These are phyloP conservation scores for Botrytis porri DNA, from an alignment of 2,329 filamentous ascomycete genomes.

Conservation along the genomic window DNA sequence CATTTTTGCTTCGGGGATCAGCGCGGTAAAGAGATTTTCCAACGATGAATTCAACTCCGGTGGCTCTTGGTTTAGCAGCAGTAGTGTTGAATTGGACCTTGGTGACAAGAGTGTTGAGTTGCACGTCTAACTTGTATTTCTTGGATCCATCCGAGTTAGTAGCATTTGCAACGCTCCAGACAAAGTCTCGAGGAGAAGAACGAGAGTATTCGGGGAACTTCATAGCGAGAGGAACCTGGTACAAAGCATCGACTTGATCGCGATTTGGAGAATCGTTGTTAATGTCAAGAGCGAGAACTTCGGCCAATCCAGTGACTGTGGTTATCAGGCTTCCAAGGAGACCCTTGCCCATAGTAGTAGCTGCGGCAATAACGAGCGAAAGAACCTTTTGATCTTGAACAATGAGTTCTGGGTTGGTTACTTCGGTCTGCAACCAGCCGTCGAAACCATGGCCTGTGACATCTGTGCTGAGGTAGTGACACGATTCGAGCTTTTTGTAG, in stretches of 20 bases:
- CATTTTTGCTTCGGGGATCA: slow-evolving; percentile 40
- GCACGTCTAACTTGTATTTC: slow-evolving; percentile 20
- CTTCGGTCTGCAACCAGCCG: slow-evolving; percentile 35
- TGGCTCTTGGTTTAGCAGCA: slow-evolving; percentile 37
- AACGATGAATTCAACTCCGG: slow-evolving; percentile 44
- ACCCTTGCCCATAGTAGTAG: neutral
- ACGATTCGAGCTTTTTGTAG: slow-evolving; percentile 45
- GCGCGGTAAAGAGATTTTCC: slow-evolving; percentile 45
- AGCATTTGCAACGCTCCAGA: slow-evolving; percentile 21
- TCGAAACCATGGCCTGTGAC: slow-evolving; percentile 33
- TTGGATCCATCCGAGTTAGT: slow-evolving; percentile 23
- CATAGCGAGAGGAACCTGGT: slow-evolving; percentile 32
- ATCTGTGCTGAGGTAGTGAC: slow-evolving; percentile 42
- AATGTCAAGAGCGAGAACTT: slow-evolving; percentile 28
- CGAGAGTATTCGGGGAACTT: slow-evolving; percentile 23
- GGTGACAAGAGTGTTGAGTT: slow-evolving; percentile 39
- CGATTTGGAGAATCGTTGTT: slow-evolving; percentile 30
- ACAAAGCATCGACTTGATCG: slow-evolving; percentile 30
- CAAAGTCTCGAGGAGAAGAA: slow-evolving; percentile 30
- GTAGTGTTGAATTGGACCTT: slow-evolving; percentile 35
- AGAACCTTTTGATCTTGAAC: slow-evolving; percentile 25
- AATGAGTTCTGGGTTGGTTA: slow-evolving; percentile 22
- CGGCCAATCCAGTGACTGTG: neutral
- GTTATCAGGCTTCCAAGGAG: neutral
- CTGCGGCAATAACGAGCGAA: slow-evolving; percentile 1